Conservation (phyloP, 2,329 filamentous ascomycete genomes). For the Taxawa tesnikishii region DNA sequence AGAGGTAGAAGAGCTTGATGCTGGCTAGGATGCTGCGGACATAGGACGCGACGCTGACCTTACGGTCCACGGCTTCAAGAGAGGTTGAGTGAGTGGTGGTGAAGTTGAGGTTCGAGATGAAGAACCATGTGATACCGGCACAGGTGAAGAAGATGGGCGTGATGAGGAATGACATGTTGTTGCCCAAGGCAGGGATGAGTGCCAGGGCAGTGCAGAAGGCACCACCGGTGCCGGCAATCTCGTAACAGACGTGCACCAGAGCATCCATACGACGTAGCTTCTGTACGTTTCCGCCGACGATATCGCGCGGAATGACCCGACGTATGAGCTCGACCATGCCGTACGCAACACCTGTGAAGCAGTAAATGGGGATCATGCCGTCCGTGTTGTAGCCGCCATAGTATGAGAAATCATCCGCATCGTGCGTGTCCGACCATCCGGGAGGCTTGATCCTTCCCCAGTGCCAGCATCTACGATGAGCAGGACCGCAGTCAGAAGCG, state of each 20-base stretch:
- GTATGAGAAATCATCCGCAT: slow-evolving; percentile 27
- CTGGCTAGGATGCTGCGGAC: slow-evolving; percentile 25
- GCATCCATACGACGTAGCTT: slow-evolving; percentile 38
- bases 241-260: slow-evolving; percentile 35
- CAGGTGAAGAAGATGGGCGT: slow-evolving; percentile 35
- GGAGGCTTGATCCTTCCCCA: slow-evolving; percentile 31
- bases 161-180: slow-evolving; percentile 40
- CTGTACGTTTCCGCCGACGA: slow-evolving; percentile 38
- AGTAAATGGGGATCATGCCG: slow-evolving; percentile 38
- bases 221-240: slow-evolving; percentile 35
- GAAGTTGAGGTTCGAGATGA: slow-evolving; percentile 30
- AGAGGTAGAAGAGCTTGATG: slow-evolving; percentile 34
- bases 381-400: slow-evolving; percentile 38
- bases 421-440: slow-evolving; percentile 7
- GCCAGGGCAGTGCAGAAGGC: slow-evolving; percentile 37
- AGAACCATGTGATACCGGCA: slow-evolving; percentile 33
- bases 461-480: slow-evolving; percentile 37
- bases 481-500: slow-evolving; percentile 33
- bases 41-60: slow-evolving; percentile 20
- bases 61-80: slow-evolving; percentile 16
- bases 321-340: slow-evolving; percentile 42
- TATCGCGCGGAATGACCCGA: slow-evolving; percentile 38
- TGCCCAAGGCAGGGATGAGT: slow-evolving; percentile 37
- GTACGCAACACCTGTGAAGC: slow-evolving; percentile 25
- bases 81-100: too few species aligned